phyloP scores from a whole-genome alignment of 169 alveolate species.

The Plasmodium gaboni region DNA sequence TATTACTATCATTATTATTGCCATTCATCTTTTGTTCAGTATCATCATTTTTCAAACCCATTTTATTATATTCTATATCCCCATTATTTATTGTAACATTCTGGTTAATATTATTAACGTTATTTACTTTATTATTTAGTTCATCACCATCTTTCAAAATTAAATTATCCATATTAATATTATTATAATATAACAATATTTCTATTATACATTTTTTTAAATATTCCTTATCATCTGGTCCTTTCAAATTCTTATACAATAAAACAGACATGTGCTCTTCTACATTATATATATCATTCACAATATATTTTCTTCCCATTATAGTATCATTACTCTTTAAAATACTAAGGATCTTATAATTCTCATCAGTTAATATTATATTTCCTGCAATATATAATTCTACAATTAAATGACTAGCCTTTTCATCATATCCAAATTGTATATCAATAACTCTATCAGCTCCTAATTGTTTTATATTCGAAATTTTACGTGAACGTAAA shows the following conservation, averaged over 20 bases:
- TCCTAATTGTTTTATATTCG: constrained; percentile 88
- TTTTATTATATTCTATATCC: neutral
- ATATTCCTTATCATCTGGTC: constrained; percentile 38
- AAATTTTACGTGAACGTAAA: constrained; percentile 79
- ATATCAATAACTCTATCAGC: constrained; percentile 94
- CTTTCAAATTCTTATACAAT: constrained; percentile 30
- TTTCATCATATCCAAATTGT: constrained; percentile 94
- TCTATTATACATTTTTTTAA: constrained; percentile 51
- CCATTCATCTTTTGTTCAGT: neutral
- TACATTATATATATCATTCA: constrained; percentile 56
- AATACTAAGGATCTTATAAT: constrained; percentile 89
- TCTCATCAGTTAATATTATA: constrained; percentile 92
- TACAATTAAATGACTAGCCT: constrained; percentile 91
- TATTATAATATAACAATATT: constrained; percentile 35
- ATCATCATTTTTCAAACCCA: neutral
- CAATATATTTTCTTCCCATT: constrained; percentile 12
- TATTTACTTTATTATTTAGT: neutral
- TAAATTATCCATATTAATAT: constrained; percentile 2
- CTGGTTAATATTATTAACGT: neutral
- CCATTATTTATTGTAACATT: neutral
- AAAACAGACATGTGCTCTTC: constrained; percentile 60
- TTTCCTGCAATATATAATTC: constrained; percentile 96
- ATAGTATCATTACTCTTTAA: constrained; percentile 63
- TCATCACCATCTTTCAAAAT: neutral
- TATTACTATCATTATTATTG: neutral